These are phyloP conservation scores for Colletotrichum godetiae DNA, from an alignment of 2,329 filamentous ascomycete genomes.

Conservation along the genomic window DNA sequence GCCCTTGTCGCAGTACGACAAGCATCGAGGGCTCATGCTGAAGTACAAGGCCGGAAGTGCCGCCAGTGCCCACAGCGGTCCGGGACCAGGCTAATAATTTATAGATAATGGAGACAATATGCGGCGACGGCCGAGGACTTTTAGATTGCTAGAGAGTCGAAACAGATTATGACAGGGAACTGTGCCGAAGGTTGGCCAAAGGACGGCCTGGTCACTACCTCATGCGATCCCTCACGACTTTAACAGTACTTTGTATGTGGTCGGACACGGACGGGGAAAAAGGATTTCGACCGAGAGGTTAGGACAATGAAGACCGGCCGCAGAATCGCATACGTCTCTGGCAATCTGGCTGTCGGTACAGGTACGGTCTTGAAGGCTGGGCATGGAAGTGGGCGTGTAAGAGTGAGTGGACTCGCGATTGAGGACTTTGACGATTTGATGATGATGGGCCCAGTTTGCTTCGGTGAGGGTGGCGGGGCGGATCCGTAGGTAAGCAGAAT, in stretches of 20 bases:
- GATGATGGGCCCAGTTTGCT: slow-evolving; percentile 3
- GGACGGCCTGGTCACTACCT: no score
- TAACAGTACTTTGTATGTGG: neutral
- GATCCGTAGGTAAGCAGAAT: neutral
- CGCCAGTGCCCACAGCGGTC: slow-evolving; percentile 6
- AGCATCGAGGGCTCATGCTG: neutral
- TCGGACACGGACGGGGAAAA: neutral
- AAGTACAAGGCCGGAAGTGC: slow-evolving; percentile 16
- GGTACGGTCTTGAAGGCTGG: neutral
- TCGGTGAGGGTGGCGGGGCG: slow-evolving; percentile 22
- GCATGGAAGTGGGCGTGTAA: neutral
- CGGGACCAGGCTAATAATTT: neutral
- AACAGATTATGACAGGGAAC: neutral
- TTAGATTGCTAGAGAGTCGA: neutral
- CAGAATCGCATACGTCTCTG: neutral
- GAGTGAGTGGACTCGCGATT: neutral
- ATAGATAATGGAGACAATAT: neutral
- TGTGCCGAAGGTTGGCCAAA: no score
- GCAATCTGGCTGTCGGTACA: no score
- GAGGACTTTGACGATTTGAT: neutral
- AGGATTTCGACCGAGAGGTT: neutral
- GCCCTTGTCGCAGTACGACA: slow-evolving; percentile 1
- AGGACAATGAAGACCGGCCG: neutral
- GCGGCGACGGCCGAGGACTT: neutral
- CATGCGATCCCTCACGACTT: neutral